Evolutionary conservation across 2,329 filamentous ascomycete genomes (phyloP), one percentile per base, ranked within the genome.

Genomic region (Penicillium sp.): DNA sequence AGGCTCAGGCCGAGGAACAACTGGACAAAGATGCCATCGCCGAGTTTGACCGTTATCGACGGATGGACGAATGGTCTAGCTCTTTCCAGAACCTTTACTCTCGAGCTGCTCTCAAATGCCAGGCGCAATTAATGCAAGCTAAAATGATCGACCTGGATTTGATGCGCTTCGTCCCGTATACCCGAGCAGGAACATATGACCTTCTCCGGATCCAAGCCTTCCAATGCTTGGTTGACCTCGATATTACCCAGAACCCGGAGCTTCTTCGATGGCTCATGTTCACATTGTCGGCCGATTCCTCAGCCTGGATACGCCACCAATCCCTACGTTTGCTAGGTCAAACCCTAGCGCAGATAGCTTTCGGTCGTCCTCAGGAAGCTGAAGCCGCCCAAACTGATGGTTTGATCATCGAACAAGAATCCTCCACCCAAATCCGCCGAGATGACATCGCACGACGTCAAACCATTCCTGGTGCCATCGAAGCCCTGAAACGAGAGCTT

Each of bases 81-180:
- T 86, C 85, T 0, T 86, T 81, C 64, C 84, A 86, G 52, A 87
- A 87, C 60, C 72, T 86, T 25, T 85, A 86, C 67, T 83, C 85
- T 1, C 77, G 78, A 13, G 84, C 84, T 13, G 83, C 84, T 21
- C 73, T 87, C 18, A 76, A 82, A n/a, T 86, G 84, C 68, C 77
- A 84, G 56, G 74, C 79, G 57, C 77, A 77, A 60, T 72, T 87
- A 18, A 80, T 81, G 59, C 75, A 80, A 58, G 79, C 78, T 7
- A 79, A 78, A 12, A 75, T 83, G 35, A 75, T 81, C 41, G 78
- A 80, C 10, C 69, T 79, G 52, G 81, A 82, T 59, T 65, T 79
- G 1, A 75, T 80, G 44, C 83, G 85, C 50, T 84, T 87, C 55
- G 64, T 87, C 55, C 82, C 84, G 49, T 87, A 87, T 61, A 84